Percentiles rank a stretch among this genome's conserved stretches.
phyloP scores from a whole-genome alignment of 805 yeast genomes.

The Lachancea sp. region DNA sequence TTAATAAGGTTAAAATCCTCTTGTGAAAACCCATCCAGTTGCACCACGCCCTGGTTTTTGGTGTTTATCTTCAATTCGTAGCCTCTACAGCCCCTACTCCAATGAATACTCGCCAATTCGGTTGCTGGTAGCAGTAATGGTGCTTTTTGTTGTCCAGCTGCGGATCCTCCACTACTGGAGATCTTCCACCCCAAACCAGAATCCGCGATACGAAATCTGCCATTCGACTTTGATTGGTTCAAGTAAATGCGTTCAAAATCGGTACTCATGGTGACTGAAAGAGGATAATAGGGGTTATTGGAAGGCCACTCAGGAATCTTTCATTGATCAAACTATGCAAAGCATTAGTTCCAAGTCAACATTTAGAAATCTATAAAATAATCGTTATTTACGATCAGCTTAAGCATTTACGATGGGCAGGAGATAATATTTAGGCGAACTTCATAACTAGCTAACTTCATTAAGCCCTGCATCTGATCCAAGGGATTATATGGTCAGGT shows the following conservation, averaged over 20 bases:
- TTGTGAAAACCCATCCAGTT: slow-evolving; percentile 85
- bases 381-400: too few species aligned
- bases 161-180: slow-evolving; percentile 36
- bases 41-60: slow-evolving; percentile 75
- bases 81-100: slow-evolving; percentile 94
- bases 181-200: slow-evolving; percentile 98
- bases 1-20: slow-evolving; percentile 78
- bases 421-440: too few species aligned
- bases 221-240: slow-evolving; percentile 76
- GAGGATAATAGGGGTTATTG: not conserved
- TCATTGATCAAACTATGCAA: not conserved
- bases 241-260: slow-evolving; percentile 89
- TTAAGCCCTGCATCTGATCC: too few species aligned
- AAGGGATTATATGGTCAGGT: too few species aligned
- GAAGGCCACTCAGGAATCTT: not conserved
- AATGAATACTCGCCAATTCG: slow-evolving; percentile 68
- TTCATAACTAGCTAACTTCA: too few species aligned
- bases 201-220: slow-evolving; percentile 90
- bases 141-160: slow-evolving; percentile 44
- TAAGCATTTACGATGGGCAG: too few species aligned
- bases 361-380: too few species aligned
- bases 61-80: slow-evolving; percentile 86
- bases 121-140: slow-evolving; percentile 89
- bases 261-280: slow-evolving; percentile 29
- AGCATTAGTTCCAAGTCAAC: too few species aligned